Percentiles rank a stretch among this genome's conserved stretches.
Evolutionary conservation across 2,329 filamentous ascomycete genomes (phyloP).

Genomic region (Penicillium sp.): DNA sequence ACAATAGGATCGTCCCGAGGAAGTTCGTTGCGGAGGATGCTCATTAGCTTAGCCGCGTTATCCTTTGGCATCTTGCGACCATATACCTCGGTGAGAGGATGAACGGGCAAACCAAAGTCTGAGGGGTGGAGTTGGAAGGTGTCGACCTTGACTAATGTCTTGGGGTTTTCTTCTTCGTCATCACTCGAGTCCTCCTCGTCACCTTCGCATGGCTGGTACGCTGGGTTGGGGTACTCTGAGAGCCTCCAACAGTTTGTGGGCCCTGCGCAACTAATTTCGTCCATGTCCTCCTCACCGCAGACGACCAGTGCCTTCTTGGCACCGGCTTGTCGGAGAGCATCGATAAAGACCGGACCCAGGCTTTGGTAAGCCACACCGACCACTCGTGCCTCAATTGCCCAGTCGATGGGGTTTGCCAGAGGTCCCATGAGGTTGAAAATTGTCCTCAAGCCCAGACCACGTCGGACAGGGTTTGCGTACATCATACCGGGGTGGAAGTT

Average conservation of each 20-base stretch:
- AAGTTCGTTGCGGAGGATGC: conserved; percentile 74
- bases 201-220: conserved; percentile 45
- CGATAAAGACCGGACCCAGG: conserved; percentile 85
- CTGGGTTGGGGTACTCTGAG: conserved; percentile 54
- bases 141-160: conserved; percentile 63
- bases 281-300: conserved; percentile 91
- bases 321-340: conserved; percentile 76
- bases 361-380: conserved; percentile 90
- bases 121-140: conserved; percentile 76
- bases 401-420: conserved; percentile 85
- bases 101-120: conserved; percentile 82
- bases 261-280: conserved; percentile 92
- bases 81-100: conserved; percentile 76
- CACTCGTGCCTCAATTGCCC: conserved; percentile 81
- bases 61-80: conserved; percentile 83
- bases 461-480: conserved; percentile 81
- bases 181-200: conserved; percentile 48
- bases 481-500: conserved; percentile 96
- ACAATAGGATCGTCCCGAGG: conserved; percentile 79
- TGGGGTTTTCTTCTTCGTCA: conserved; percentile 45
- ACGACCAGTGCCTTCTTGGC: conserved; percentile 84
- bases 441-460: conserved; percentile 88
- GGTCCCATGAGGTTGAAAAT: conserved; percentile 98
- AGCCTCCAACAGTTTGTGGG: conserved; percentile 87
- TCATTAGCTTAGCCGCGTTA: conserved; percentile 82